These are phyloP conservation scores for Dionaea muscipula DNA, from an alignment of 179 eudicot genomes.

Conservation along the genomic window DNA sequence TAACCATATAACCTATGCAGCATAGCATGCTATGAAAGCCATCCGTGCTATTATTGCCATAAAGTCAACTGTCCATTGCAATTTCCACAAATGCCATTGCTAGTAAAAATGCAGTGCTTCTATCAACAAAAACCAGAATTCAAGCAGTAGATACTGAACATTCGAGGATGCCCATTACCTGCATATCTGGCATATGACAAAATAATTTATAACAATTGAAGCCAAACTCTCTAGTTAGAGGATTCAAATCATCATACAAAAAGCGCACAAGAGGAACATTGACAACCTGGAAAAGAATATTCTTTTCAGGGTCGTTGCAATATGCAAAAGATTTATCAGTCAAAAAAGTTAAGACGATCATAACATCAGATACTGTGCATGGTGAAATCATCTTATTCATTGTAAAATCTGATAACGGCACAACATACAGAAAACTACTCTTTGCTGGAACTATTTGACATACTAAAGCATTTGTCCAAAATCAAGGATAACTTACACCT, in stretches of 20 bases:
- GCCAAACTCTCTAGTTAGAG: background rate
- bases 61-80: too few relatives aligned
- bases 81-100: too few relatives aligned
- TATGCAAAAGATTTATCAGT: background rate
- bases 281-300: background rate
- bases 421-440: background rate
- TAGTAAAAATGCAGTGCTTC: background rate
- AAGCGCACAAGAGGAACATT: background rate
- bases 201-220: background rate
- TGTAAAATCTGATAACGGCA: background rate
- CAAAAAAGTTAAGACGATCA: background rate
- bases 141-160: background rate
- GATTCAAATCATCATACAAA: background rate
- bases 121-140: background rate
- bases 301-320: background rate
- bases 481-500: conserved; percentile 75
- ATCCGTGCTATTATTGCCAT: too few relatives aligned
- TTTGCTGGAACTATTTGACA: background rate
- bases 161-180: background rate
- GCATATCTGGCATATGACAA: background rate
- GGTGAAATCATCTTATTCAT: background rate
- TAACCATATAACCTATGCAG: background rate
- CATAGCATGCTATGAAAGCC: too few relatives aligned
- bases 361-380: background rate
- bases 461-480: conserved; percentile 10